Percentiles rank a stretch among this genome's conserved stretches.
Evolutionary conservation across 2,329 filamentous ascomycete species (phyloP).

Genomic region (Ophiocordyceps robertsii): DNA sequence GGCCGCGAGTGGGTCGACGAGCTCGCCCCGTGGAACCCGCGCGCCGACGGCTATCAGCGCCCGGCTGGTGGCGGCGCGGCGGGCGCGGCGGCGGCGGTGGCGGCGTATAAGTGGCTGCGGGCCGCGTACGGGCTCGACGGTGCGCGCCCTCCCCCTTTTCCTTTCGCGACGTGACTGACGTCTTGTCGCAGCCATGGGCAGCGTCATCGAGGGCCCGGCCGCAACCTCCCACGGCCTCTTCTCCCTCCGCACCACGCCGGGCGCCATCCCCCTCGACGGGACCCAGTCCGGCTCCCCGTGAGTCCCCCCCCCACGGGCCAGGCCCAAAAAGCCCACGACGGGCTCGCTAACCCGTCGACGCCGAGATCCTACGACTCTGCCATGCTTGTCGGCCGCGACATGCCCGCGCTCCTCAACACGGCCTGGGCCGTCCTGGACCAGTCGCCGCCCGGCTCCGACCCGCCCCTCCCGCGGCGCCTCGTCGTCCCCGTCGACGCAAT

Average conservation of each 20-base stretch:
- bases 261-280: slow-evolving; percentile 4
- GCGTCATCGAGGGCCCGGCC: slow-evolving; percentile 3
- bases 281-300: slow-evolving; percentile 9
- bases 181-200: neutral
- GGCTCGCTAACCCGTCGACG: neutral
- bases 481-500: slow-evolving; percentile 14
- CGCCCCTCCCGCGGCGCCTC: slow-evolving; percentile 6
- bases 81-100: slow-evolving; percentile 23
- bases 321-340: too few relatives aligned
- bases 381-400: slow-evolving; percentile 11
- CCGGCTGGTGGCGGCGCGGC: slow-evolving; percentile 19
- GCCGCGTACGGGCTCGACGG: slow-evolving; percentile 22
- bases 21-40: slow-evolving; percentile 27
- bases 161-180: too few relatives aligned
- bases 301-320: neutral
- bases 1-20: slow-evolving; percentile 27
- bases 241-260: slow-evolving; percentile 12
- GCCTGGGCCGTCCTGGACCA: slow-evolving; percentile 6
- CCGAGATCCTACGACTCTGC: slow-evolving; percentile 8
- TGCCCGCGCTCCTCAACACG: slow-evolving; percentile 11
- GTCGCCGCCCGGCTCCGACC: neutral
- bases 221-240: slow-evolving; percentile 15
- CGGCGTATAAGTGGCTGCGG: slow-evolving; percentile 28
- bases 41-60: slow-evolving; percentile 32
- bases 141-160: slow-evolving; percentile 7